phyloP scores from a whole-genome alignment of 768 basidiomycete genomes.

The Cystofilobasidium capitatum region DNA sequence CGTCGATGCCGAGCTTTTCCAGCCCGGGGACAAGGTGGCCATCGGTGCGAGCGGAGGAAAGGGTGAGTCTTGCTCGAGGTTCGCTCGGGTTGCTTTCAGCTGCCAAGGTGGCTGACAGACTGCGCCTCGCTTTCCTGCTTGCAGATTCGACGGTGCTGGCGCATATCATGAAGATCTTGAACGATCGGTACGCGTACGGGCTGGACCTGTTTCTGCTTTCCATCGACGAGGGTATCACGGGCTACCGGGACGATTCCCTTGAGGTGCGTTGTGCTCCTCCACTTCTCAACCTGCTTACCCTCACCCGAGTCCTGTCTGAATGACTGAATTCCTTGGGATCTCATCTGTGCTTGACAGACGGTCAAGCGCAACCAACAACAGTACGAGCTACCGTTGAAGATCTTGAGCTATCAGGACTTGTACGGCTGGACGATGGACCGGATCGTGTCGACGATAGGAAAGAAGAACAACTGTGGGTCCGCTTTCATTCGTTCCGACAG shows the following conservation, averaged over 20 bases:
- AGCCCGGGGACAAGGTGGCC: conserved; percentile 79
- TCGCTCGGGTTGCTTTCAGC: neutral
- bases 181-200: conserved; percentile 86
- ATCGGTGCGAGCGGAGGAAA: conserved; percentile 98
- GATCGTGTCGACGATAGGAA: conserved; percentile 86
- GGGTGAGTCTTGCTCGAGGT: conserved; percentile 47
- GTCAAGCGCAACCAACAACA: conserved; percentile 95
- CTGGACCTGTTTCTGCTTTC: conserved; percentile 84
- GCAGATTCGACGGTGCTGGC: conserved; percentile 95
- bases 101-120: neutral
- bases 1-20: conserved; percentile 68
- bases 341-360: conserved; percentile 50
- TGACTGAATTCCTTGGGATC: neutral
- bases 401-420: conserved; percentile 86
- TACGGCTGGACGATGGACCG: conserved; percentile 99
- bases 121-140: neutral
- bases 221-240: conserved; percentile 97
- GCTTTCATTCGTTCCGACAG: neutral
- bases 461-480: conserved; percentile 79
- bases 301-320: neutral
- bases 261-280: conserved; percentile 50
- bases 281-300: conserved; percentile 21
- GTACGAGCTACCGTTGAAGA: conserved; percentile 89
- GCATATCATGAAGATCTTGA: conserved; percentile 89
- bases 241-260: conserved; percentile 92